Conservation (phyloP, 176 grass and related monocot genomes). For the Carex pumila region DNA sequence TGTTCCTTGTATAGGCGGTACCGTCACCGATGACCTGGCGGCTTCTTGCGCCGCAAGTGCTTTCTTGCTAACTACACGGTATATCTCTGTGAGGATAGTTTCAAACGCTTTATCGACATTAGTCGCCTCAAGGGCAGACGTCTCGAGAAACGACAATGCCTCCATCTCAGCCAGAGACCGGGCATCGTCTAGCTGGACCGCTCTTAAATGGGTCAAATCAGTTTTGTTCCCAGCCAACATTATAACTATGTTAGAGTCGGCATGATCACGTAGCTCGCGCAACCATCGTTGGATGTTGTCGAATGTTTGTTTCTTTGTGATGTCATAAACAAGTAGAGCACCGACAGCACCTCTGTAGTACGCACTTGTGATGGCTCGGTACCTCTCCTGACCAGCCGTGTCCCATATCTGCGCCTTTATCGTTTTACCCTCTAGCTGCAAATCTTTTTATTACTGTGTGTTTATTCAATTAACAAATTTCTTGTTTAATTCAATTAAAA, state of each 20-base stretch:
- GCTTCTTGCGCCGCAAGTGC: slow-evolving; percentile 7
- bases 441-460: neutral
- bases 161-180: slow-evolving; percentile 26
- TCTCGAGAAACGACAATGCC: slow-evolving; percentile 21
- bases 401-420: slow-evolving; percentile 40
- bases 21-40: neutral
- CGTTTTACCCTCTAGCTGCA: slow-evolving; percentile 24
- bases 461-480: neutral
- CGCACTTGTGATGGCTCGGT: slow-evolving; percentile 30
- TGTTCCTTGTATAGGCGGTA: slow-evolving; percentile 17
- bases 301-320: slow-evolving; percentile 29
- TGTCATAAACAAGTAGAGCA: slow-evolving; percentile 26
- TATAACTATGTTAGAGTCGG: slow-evolving; percentile 28
- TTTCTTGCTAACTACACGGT: slow-evolving; percentile 25
- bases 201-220: slow-evolving; percentile 25
- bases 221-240: slow-evolving; percentile 37
- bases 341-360: slow-evolving; percentile 28
- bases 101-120: slow-evolving; percentile 37
- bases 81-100: slow-evolving; percentile 24
- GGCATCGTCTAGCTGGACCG: slow-evolving; percentile 15
- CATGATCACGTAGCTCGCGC: slow-evolving; percentile 31
- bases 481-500: neutral
- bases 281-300: slow-evolving; percentile 27
- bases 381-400: slow-evolving; percentile 34
- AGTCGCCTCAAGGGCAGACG: slow-evolving; percentile 26